These are phyloP conservation scores for Blastocystis sp. DNA, from an alignment of 352 stramenopile genomes.

Conservation along the genomic window DNA sequence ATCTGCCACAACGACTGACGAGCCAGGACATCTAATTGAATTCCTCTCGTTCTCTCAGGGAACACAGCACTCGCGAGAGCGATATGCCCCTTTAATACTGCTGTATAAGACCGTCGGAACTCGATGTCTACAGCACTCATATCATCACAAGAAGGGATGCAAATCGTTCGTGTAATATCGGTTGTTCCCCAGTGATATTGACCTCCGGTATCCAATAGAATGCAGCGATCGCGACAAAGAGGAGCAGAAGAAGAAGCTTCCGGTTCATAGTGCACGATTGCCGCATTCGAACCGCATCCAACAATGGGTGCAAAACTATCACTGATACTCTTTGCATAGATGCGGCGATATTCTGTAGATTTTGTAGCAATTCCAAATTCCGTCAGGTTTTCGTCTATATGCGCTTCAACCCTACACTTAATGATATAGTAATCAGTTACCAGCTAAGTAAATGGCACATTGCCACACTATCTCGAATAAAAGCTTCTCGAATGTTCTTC, in stretches of 20 bases:
- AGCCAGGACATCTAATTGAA: conserved; percentile 86
- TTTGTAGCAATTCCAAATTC: conserved; percentile 81
- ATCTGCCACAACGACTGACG: conserved; percentile 83
- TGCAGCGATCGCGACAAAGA: conserved; percentile 84
- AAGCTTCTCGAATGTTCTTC: conserved; percentile 83
- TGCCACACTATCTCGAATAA: conserved; percentile 87
- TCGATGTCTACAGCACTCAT: not conserved
- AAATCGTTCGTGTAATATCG: conserved; percentile 94
- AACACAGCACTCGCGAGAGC: conserved; percentile 83
- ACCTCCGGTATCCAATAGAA: conserved; percentile 95
- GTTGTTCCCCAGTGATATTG: conserved; percentile 93
- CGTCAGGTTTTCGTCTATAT: conserved; percentile 69
- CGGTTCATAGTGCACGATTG: conserved; percentile 78
- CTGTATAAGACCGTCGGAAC: conserved; percentile 75
- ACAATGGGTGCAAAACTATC: conserved; percentile 95
- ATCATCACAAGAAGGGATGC: conserved; percentile 67
- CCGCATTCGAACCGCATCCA: conserved; percentile 87
- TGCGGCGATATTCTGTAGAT: conserved; percentile 77
- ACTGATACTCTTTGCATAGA: conserved; percentile 78
- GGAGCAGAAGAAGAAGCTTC: conserved; percentile 75
- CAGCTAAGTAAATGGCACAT: conserved; percentile 87
- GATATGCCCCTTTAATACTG: conserved; percentile 94
- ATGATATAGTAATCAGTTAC: conserved; percentile 74
- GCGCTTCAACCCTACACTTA: conserved; percentile 65
- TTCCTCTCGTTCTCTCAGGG: conserved; percentile 68